phyloP scores from a whole-genome alignment of 306 rosid species.

The Lotus japonicus region DNA sequence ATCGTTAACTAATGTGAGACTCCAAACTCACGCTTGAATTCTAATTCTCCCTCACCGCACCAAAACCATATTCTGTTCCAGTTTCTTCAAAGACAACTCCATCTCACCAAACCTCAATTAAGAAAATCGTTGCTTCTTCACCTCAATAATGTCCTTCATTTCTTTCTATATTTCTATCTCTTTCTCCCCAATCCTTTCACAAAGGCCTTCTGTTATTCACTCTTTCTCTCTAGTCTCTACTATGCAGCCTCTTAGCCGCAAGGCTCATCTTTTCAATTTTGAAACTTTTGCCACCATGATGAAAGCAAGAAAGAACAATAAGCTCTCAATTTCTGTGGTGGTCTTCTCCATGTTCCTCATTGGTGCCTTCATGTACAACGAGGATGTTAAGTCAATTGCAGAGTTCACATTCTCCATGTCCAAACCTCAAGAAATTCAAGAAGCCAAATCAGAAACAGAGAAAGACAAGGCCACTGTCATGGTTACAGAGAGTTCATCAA shows the following conservation, averaged over 20 bases:
- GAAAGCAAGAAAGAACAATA: slow-evolving; percentile 64
- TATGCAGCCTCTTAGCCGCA: slow-evolving; percentile 55
- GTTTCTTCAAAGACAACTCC: slow-evolving; percentile 53
- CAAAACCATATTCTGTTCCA: slow-evolving; percentile 17
- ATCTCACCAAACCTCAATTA: slow-evolving; percentile 65
- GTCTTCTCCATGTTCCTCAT: slow-evolving; percentile 58
- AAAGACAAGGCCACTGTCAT: neutral
- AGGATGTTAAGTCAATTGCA: slow-evolving; percentile 68
- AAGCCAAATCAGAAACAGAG: neutral
- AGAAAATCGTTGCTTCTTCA: neutral
- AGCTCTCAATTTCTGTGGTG: slow-evolving; percentile 49
- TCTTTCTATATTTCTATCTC: slow-evolving; percentile 38
- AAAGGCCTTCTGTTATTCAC: neutral
- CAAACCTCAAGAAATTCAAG: slow-evolving; percentile 47
- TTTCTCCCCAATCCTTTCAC: neutral
- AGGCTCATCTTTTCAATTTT: slow-evolving; percentile 31
- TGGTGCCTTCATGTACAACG: slow-evolving; percentile 80
- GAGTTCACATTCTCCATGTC: slow-evolving; percentile 57
- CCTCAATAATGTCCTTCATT: slow-evolving; percentile 9
- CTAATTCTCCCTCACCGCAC: slow-evolving; percentile 49
- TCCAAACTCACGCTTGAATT: no score
- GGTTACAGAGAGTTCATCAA: slow-evolving; percentile 26
- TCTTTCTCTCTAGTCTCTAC: neutral
- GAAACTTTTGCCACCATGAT: slow-evolving; percentile 39
- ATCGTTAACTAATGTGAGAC: no score